Base-by-base conservation (phyloP, 169 alveolate species). In the Plasmodium relictum region DNA sequence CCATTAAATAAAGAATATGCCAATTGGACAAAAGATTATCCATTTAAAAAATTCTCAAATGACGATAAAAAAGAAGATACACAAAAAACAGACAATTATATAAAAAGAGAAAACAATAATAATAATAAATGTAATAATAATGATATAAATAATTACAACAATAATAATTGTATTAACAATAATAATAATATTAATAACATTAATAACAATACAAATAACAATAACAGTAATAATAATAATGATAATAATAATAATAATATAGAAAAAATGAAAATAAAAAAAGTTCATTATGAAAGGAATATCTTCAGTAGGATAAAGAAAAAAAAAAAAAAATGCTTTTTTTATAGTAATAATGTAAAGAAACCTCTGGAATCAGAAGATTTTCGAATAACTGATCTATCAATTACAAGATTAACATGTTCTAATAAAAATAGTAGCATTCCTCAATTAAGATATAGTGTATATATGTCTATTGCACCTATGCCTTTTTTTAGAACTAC, bases 401-500 rank as follows among this genome's bases (percentile, higher is more conserved):
- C 91, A 10, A 24, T 69, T 45, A 83, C 91, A 26, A 68, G 85
- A 69, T 56, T 83, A 6, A 56, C 72, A 12, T 83, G 91, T 42
- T 80, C 91, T 54, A 61, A 70, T 56, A 92, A 86, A 48, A 92
- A 92, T 62, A 92, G 68, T 63, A 87, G 74, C 39, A 85, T 88
- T 20, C 97, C 97, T 7, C 74, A 80, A 59, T 92, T 95, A 73
- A 95, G 93, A 68, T 95, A 93, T 69, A 78, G 94, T 66, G 88
- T 93, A 52, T 87, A 95, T 37, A 94, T 94, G 90, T 92, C 95
- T 22, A 94, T 95, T 52, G 96, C 96, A 22, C 97, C 97, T 12
- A 92, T 94, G 62, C 97, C 97, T n/a, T 95, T 93, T 78, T 95
- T 92, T 74, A 73, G 97, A 22, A 95, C 97, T 12, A 93, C 95